Conservation (phyloP, 257 asterid species). For the Parsonsia alboflavescens region DNA sequence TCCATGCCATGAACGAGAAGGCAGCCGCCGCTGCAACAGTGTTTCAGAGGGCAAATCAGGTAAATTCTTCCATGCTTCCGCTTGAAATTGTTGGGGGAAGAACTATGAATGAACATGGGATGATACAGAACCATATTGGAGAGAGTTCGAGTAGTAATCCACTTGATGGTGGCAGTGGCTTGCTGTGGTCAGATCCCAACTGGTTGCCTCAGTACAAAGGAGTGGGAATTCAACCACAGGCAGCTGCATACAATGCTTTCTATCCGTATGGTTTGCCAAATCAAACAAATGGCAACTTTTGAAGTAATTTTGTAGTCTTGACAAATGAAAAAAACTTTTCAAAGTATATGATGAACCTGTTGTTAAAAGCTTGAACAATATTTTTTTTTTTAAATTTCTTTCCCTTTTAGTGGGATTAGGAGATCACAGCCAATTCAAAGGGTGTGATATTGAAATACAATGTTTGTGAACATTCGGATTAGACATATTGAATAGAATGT, state of each 20-base stretch:
- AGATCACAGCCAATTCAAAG: no score
- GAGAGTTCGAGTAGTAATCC: neutral
- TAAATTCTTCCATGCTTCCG: constrained; percentile 1
- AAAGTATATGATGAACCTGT: neutral
- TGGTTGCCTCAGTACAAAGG: neutral
- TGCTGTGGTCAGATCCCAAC: neutral
- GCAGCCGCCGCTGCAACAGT: neutral
- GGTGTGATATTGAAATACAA: no score
- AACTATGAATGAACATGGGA: neutral
- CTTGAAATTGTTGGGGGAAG: neutral
- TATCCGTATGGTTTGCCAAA: neutral
- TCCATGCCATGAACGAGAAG: neutral
- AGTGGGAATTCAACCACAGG: neutral
- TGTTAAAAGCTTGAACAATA: neutral
- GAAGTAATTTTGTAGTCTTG: no score
- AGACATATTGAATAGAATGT: no score
- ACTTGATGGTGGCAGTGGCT: neutral
- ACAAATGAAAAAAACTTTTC: no score
- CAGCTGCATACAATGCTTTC: neutral
- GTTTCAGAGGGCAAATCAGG: neutral
- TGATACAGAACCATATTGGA: neutral
- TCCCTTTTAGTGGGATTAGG: no score
- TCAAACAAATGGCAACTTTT: neutral
- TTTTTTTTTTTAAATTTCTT: no score
- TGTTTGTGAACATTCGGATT: no score